These are phyloP conservation scores for Epichloe hybrida DNA, from an alignment of 2,329 filamentous ascomycete species.

Conservation along the genomic window DNA sequence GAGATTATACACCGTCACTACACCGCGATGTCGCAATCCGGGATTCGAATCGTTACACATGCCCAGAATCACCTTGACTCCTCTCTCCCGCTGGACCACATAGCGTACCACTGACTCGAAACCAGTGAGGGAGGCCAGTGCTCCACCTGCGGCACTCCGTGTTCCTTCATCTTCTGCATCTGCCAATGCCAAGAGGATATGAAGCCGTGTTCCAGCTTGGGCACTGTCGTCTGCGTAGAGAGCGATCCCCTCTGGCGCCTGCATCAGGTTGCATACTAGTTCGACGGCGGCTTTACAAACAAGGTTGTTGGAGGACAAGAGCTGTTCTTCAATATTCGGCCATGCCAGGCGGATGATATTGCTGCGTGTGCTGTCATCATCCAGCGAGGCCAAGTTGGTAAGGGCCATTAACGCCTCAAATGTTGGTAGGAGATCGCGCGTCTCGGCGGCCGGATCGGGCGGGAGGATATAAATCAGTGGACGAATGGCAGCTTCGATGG, in stretches of 20 bases:
- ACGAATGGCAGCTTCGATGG: slow-evolving; percentile 67
- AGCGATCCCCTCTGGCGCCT: slow-evolving; percentile 49
- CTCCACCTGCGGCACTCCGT: slow-evolving; percentile 73
- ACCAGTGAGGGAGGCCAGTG: slow-evolving; percentile 69
- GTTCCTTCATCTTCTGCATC: slow-evolving; percentile 75
- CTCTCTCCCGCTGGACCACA: slow-evolving; percentile 57
- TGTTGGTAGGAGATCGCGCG: slow-evolving; percentile 68
- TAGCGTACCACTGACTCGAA: slow-evolving; percentile 62
- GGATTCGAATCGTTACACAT: slow-evolving; percentile 63
- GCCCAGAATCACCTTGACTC: slow-evolving; percentile 64
- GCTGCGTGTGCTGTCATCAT: slow-evolving; percentile 49
- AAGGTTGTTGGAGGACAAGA: slow-evolving; percentile 61
- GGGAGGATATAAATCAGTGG: slow-evolving; percentile 65
- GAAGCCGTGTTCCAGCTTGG: slow-evolving; percentile 59
- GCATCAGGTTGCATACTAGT: slow-evolving; percentile 80
- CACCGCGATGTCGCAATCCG: slow-evolving; percentile 56
- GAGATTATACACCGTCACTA: slow-evolving; percentile 64
- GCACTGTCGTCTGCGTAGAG: slow-evolving; percentile 55
- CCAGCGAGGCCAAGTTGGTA: slow-evolving; percentile 80
- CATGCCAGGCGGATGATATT: slow-evolving; percentile 64
- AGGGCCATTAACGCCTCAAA: slow-evolving; percentile 87
- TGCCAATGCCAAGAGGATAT: slow-evolving; percentile 74
- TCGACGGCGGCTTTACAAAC: slow-evolving; percentile 78
- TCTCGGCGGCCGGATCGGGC: slow-evolving; percentile 46
- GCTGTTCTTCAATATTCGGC: slow-evolving; percentile 65